A percentile compares a stretch with the other conserved stretches of the same genome.
Evolutionary conservation across 2,329 filamentous ascomycete genomes (phyloP).

Genomic region (Aphanocladium album): DNA sequence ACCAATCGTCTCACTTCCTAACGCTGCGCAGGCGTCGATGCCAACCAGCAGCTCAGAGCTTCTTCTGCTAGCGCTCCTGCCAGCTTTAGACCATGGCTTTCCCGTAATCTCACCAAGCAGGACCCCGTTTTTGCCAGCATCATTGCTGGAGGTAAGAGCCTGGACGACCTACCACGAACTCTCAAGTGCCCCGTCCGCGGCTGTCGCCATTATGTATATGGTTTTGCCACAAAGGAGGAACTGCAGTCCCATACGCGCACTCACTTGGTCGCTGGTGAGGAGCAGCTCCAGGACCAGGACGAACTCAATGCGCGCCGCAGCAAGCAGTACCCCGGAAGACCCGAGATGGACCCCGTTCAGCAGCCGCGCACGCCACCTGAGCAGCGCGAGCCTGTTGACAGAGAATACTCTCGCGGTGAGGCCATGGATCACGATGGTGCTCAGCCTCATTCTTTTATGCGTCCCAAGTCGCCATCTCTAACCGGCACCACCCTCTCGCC

Average conservation of each 20-base stretch:
- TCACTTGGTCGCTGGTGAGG: slow-evolving; percentile 30
- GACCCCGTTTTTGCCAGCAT: slow-evolving; percentile 10
- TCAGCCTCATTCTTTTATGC: slow-evolving; percentile 3
- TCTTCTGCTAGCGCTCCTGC: slow-evolving; percentile 5
- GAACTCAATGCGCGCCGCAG: slow-evolving; percentile 31
- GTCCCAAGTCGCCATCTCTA: slow-evolving; percentile 5
- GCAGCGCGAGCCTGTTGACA: slow-evolving; percentile 1
- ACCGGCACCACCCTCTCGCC: slow-evolving; percentile 10
- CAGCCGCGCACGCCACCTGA: slow-evolving; percentile 7
- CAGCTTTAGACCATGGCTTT: slow-evolving; percentile 12
- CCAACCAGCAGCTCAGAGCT: slow-evolving; percentile 10
- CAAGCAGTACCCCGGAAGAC: slow-evolving; percentile 7
- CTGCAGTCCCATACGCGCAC: slow-evolving; percentile 46
- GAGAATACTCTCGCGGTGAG: slow-evolving; percentile 1
- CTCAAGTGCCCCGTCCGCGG: slow-evolving; percentile 52
- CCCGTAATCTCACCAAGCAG: slow-evolving; percentile 8
- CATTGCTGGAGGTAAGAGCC: not conserved
- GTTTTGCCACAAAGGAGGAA: slow-evolving; percentile 46
- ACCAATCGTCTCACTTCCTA: not conserved
- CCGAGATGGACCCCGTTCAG: slow-evolving; percentile 7
- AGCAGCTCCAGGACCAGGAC: slow-evolving; percentile 33
- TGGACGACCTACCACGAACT: slow-evolving; percentile 18
- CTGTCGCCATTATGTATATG: slow-evolving; percentile 55
- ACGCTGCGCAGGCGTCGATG: slow-evolving; percentile 6
- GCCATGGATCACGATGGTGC: not conserved